A percentile compares a stretch with the other conserved stretches of the same genome.
These are phyloP conservation scores for Naganishia sp. DNA, from an alignment of 1,284 basidiomycete species.

Conservation along the genomic window DNA sequence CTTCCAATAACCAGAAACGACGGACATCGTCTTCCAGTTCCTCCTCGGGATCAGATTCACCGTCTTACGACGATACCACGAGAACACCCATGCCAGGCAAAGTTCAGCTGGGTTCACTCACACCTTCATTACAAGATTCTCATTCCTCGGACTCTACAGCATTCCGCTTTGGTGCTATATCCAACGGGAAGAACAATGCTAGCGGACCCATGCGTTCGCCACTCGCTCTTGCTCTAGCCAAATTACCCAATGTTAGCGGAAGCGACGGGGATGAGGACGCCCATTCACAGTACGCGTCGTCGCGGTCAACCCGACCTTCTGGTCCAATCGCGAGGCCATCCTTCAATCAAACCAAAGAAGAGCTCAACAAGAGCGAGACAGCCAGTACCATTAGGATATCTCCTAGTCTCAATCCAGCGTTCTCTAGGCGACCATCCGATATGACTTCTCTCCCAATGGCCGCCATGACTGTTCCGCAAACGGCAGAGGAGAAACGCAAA, in stretches of 20 bases:
- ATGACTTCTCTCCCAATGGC: conserved; percentile 17
- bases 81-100: conserved; percentile 21
- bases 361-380: conserved; percentile 16
- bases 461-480: conserved; percentile 11
- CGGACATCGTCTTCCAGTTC: conserved; percentile 15
- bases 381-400: conserved; percentile 18
- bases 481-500: conserved; percentile 6
- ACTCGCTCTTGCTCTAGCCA: conserved; percentile 3
- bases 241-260: conserved; percentile 1
- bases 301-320: conserved; percentile 6
- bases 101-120: conserved; percentile 4
- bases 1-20: conserved; percentile 18
- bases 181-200: conserved; percentile 1
- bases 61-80: conserved; percentile 12
- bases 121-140: conserved; percentile 22
- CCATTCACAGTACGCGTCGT: background rate
- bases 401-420: conserved; percentile 8
- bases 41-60: conserved; percentile 24
- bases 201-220: conserved; percentile 10
- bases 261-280: conserved; percentile 13
- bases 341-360: conserved; percentile 7
- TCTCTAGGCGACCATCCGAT: conserved; percentile 19
- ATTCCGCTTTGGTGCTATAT: conserved; percentile 10
- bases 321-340: conserved; percentile 6
- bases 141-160: conserved; percentile 12